Evolutionary conservation across 495 filamentous ascomycete species (phyloP).

Genomic region (Xylaria intraflava): DNA sequence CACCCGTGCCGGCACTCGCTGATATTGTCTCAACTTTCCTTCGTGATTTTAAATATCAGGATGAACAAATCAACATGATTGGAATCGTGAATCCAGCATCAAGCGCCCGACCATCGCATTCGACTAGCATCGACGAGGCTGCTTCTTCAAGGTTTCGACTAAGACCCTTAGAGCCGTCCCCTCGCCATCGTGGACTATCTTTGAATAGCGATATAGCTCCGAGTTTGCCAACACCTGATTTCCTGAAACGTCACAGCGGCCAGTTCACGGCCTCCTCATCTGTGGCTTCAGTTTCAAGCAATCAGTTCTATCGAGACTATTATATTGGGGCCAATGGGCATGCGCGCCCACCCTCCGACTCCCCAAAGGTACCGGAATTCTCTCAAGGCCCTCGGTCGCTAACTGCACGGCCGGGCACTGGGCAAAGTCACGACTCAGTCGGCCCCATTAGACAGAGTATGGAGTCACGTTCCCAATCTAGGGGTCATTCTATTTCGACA

Average conservation of each 20-base stretch:
- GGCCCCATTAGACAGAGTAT: constrained; percentile 37
- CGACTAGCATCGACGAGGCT: constrained; percentile 40
- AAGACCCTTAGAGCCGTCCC: constrained; percentile 32
- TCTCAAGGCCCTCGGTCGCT: constrained; percentile 29
- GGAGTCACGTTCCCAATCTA: constrained; percentile 33
- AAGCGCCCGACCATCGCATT: constrained; percentile 38
- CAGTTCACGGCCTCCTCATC: constrained; percentile 50
- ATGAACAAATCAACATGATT: constrained; percentile 45
- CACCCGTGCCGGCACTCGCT: constrained; percentile 54
- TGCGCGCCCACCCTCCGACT: constrained; percentile 31
- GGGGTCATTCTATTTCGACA: constrained; percentile 41
- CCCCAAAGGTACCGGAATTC: constrained; percentile 38
- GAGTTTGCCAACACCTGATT: constrained; percentile 50
- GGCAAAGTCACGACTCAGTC: constrained; percentile 44
- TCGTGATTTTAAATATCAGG: constrained; percentile 59
- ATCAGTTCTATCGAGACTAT: constrained; percentile 43
- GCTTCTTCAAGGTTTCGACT: constrained; percentile 34
- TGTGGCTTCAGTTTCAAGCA: constrained; percentile 37
- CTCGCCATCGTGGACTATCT: constrained; percentile 49
- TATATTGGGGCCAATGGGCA: constrained; percentile 38
- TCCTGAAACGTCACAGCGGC: constrained; percentile 49
- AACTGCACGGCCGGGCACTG: constrained; percentile 42
- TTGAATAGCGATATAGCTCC: constrained; percentile 60
- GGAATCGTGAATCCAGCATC: constrained; percentile 43
- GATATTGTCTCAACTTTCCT: constrained; percentile 66